Conservation (phyloP, 306 rosid genomes). For the Cicer yamashitae region DNA sequence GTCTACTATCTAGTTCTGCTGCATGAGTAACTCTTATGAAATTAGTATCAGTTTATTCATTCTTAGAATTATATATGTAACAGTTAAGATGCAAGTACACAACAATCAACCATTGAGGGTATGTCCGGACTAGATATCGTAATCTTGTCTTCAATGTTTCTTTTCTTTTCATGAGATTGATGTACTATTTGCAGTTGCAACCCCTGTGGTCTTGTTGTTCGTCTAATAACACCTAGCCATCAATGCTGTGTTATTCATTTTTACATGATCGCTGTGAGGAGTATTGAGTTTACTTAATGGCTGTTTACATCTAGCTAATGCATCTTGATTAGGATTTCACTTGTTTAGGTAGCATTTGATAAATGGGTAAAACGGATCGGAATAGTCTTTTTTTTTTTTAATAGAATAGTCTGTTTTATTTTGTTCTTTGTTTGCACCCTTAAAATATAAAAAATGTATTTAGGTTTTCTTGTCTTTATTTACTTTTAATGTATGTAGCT, state of each 20-base stretch:
- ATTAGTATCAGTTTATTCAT: conserved; percentile 30
- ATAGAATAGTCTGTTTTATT: neutral
- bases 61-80: conserved; percentile 39
- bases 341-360: neutral
- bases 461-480: neutral
- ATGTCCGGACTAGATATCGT: conserved; percentile 32
- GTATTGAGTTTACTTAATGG: conserved; percentile 1
- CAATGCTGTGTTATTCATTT: conserved; percentile 6
- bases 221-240: conserved; percentile 24
- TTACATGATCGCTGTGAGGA: conserved; percentile 24
- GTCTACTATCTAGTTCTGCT: conserved; percentile 21
- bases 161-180: conserved; percentile 15
- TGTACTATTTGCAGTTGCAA: conserved; percentile 43
- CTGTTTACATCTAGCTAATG: conserved; percentile 14
- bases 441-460: neutral
- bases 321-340: neutral
- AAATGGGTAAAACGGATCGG: neutral
- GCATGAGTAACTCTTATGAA: conserved; percentile 31
- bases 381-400: neutral
- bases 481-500: neutral
- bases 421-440: neutral
- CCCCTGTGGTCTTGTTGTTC: conserved; percentile 35
- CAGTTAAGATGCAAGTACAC: conserved; percentile 12
- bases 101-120: conserved; percentile 25
- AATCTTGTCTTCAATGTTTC: conserved; percentile 33